Evolutionary conservation across 768 basidiomycete genomes (phyloP), one percentile per base, ranked within the genome.

Genomic region (Kwoniella bestiolae): DNA sequence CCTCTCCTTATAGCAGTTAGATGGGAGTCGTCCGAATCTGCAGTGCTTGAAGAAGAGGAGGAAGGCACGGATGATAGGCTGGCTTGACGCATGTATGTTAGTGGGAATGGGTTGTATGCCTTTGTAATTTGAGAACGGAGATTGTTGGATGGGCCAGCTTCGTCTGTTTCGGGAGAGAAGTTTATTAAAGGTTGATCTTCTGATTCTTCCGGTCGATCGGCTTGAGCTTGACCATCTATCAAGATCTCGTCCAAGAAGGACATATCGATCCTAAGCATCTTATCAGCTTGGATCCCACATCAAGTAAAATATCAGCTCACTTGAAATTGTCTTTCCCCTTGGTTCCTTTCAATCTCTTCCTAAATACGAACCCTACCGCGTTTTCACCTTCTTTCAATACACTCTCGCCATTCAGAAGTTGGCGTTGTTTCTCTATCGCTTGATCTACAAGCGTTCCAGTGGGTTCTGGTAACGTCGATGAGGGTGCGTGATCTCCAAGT

Each of bases 221-320:
- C 28, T 26, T 26, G 50, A 51, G 26, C 14, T 6, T 25, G 58
- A 11, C 12, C 47, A 28, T 38, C 60, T 18, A 61, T 53, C 1
- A 50, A 53, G 11, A 61, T 50, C 6, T 61, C 50, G n/a, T 61
- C 60, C 3, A 61, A 35, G 52, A 61, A 61, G 3, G 47, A 41
- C 60, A 61, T 52, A 31, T 61, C 60, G 34, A 52, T 34, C 25
- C 60, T 61, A 29, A 18, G 31, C 4, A 31, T 29, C 3, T 29
- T 16, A 35, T 41, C 38, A 23, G 28, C 18, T 57, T 41, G 29
- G 5, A 7, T 32, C 4, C 14, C 0, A 53, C 21, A 23, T 34
- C 1, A n/a, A n/a, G 31, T 2, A 7, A 29, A n/a, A 16, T 3
- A 12, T 2, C 5, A 46, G 25, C 50, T 61, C 31, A 61, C 60